A percentile compares a stretch with the other conserved stretches of the same genome.
Evolutionary conservation across 805 yeast species (phyloP).

Genomic region (Priceomyces fermenticarens): DNA sequence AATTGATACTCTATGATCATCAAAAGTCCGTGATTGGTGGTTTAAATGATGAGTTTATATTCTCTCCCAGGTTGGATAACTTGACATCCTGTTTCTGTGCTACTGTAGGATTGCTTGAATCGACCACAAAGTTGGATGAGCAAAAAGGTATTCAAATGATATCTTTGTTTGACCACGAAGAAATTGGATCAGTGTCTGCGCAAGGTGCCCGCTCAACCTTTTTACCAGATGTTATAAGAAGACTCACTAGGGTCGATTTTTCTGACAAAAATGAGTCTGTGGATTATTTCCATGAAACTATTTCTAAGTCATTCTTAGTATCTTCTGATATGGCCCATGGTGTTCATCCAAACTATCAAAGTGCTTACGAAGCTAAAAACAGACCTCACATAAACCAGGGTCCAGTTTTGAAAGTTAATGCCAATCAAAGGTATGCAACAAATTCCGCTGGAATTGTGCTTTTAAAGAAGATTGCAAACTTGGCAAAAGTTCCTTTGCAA

Average conservation of each 20-base stretch:
- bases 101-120: slow-evolving; percentile 61
- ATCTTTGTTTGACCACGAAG: slow-evolving; percentile 93
- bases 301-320: slow-evolving; percentile 78
- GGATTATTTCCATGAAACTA: slow-evolving; percentile 46
- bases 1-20: slow-evolving; percentile 78
- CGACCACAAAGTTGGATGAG: slow-evolving; percentile 41
- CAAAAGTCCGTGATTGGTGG: slow-evolving; percentile 87
- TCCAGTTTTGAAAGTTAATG: slow-evolving; percentile 90
- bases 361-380: slow-evolving; percentile 73
- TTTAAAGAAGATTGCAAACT: slow-evolving; percentile 66
- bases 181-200: slow-evolving; percentile 88
- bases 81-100: slow-evolving; percentile 85
- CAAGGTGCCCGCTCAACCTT: slow-evolving; percentile 97
- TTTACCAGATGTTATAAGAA: slow-evolving; percentile 70
- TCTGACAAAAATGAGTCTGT: slow-evolving; percentile 13
- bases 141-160: slow-evolving; percentile 67
- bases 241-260: slow-evolving; percentile 47
- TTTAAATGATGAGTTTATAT: slow-evolving; percentile 82
- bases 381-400: slow-evolving; percentile 82
- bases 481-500: slow-evolving; percentile 77
- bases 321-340: slow-evolving; percentile 98
- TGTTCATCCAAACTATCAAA: slow-evolving; percentile 86
- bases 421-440: slow-evolving; percentile 93
- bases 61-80: slow-evolving; percentile 89
- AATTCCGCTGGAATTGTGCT: slow-evolving; percentile 86